Evolutionary conservation across 2,329 filamentous ascomycete genomes (phyloP).

Genomic region (Aspergillus eucalypticola): DNA sequence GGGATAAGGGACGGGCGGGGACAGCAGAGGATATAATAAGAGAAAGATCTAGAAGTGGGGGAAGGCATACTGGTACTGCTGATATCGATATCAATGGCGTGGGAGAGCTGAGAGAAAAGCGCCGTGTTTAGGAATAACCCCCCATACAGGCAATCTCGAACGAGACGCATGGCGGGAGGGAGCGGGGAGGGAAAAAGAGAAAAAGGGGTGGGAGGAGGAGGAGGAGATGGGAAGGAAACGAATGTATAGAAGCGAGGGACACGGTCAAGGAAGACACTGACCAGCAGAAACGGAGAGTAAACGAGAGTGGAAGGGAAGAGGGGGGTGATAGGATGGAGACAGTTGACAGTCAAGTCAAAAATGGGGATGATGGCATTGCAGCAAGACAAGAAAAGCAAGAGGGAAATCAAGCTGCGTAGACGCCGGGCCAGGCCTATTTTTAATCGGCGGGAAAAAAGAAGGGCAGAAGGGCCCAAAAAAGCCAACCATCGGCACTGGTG

Average conservation of each 20-base stretch:
- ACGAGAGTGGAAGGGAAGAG: neutral
- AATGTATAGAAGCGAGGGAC: neutral
- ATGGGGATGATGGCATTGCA: neutral
- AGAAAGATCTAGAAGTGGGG: neutral
- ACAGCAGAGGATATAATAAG: neutral
- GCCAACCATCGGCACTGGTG: neutral
- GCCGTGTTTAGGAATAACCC: conserved; percentile 3
- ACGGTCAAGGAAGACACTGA: neutral
- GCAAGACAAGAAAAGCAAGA: neutral
- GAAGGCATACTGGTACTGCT: conserved; percentile 27
- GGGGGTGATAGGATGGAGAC: too few species aligned
- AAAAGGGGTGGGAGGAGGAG: too few species aligned
- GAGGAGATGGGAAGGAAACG: neutral
- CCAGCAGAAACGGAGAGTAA: neutral
- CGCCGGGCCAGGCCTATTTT: neutral
- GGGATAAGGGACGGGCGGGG: neutral
- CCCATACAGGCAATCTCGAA: conserved; percentile 6
- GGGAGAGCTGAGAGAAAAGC: conserved; percentile 8
- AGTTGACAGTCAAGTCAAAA: neutral
- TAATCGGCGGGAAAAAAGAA: neutral
- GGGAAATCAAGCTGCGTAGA: neutral
- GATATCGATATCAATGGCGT: conserved; percentile 30
- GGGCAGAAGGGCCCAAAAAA: neutral
- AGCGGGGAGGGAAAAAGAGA: neutral
- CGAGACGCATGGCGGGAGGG: conserved; percentile 1